Percentiles rank a stretch among this genome's conserved stretches.
phyloP scores from a whole-genome alignment of 23 red algal genomes.

The Gracilaria caudata region DNA sequence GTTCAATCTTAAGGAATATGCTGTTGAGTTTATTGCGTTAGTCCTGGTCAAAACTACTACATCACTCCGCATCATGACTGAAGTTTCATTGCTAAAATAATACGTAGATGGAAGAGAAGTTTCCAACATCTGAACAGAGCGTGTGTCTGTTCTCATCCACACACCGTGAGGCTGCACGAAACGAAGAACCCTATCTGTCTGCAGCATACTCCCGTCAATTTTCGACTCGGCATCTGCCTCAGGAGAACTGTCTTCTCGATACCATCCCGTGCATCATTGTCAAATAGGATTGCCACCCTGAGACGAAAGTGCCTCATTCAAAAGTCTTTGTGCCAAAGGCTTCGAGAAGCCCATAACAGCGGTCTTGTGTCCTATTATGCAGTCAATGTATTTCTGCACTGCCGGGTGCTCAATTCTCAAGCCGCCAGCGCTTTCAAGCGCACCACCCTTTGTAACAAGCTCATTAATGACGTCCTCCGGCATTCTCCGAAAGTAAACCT shows the following conservation, averaged over 20 bases:
- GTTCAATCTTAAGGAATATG: too few species aligned
- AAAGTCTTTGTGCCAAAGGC: slow-evolving; percentile 13
- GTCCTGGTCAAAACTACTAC: too few species aligned
- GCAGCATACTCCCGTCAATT: too few species aligned
- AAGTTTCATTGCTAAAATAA: too few species aligned
- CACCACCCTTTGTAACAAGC: slow-evolving; percentile 59
- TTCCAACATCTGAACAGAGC: too few species aligned
- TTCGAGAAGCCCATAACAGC: slow-evolving; percentile 83
- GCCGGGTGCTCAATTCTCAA: slow-evolving; percentile 82
- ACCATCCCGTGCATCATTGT: not conserved
- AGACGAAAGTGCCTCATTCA: slow-evolving; percentile 1
- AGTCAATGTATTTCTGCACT: slow-evolving; percentile 62
- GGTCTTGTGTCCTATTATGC: slow-evolving; percentile 61
- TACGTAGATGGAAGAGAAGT: too few species aligned
- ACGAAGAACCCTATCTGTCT: too few species aligned
- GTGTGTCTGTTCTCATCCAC: too few species aligned
- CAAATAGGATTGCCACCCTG: slow-evolving; percentile 17
- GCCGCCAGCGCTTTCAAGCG: slow-evolving; percentile 78
- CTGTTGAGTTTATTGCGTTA: too few species aligned
- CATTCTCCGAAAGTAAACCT: slow-evolving; percentile 91
- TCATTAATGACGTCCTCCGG: slow-evolving; percentile 77
- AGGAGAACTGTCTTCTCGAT: not conserved
- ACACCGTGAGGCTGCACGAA: too few species aligned
- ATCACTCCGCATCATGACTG: too few species aligned
- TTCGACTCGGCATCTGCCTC: not conserved